Conservation (phyloP, 2,329 filamentous ascomycete genomes). For the Calonectria montana region DNA sequence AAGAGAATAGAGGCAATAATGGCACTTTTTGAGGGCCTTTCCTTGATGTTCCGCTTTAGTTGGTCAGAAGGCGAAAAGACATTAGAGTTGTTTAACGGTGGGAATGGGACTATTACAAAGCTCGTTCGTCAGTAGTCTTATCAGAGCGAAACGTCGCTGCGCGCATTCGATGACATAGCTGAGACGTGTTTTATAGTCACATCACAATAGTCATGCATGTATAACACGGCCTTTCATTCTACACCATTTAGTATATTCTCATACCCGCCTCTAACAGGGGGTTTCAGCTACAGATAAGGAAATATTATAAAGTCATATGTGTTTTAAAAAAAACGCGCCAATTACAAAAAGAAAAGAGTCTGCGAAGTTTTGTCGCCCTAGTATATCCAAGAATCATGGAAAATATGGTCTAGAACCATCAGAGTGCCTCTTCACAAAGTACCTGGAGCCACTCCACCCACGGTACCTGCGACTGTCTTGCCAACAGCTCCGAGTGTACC, state of each 20-base stretch:
- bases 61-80: neutral
- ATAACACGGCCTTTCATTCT: neutral
- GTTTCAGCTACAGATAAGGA: neutral
- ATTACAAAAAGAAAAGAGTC: neutral
- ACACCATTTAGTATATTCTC: neutral
- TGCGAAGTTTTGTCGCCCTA: neutral
- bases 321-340: neutral
- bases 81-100: neutral
- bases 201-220: neutral
- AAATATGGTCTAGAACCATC: neutral
- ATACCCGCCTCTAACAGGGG: neutral
- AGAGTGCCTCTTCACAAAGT: neutral
- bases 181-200: accelerated
- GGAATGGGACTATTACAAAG: neutral
- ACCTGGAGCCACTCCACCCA: neutral
- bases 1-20: neutral
- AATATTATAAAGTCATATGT: conserved; percentile 2
- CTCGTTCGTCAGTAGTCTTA: neutral
- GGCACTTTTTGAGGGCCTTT: neutral
- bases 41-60: neutral
- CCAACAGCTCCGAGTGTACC: neutral
- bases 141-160: neutral
- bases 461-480: neutral
- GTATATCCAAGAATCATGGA: neutral
- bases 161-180: too few species aligned